Percentiles rank a stretch among this genome's conserved stretches.
Conservation (phyloP, 768 basidiomycete species). For the Tubosaeta brunneosetosa region DNA sequence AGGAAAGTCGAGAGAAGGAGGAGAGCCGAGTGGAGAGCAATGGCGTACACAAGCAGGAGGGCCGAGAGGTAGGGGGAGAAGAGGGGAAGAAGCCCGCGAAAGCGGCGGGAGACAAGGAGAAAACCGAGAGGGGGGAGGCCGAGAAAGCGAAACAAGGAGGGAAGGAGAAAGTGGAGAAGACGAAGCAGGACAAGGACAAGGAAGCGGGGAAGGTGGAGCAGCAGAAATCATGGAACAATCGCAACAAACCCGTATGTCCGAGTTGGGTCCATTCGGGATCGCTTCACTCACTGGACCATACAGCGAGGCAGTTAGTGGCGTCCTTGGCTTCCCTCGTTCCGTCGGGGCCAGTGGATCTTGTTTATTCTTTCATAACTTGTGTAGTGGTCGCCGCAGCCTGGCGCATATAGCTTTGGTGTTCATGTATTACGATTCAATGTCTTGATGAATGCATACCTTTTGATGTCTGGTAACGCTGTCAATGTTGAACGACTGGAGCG, state of each 20-base stretch:
- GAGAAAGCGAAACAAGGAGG: neutral
- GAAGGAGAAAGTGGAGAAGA: neutral
- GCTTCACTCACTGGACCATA: neutral
- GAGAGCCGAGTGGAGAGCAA: neutral
- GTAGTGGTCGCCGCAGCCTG: neutral
- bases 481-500: neutral
- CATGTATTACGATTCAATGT: neutral
- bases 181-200: neutral
- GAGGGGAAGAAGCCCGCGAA: neutral
- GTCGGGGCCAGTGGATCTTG: neutral
- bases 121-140: neutral
- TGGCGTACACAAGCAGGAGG: neutral
- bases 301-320: neutral
- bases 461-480: neutral
- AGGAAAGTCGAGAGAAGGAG: neutral
- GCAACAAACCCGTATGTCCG: slow-evolving; percentile 1
- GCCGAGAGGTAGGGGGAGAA: neutral
- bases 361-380: slow-evolving; percentile 10
- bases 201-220: neutral
- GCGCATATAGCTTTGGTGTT: slow-evolving; percentile 7
- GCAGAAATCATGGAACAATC: neutral
- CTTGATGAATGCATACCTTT: neutral
- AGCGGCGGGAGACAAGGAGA: neutral
- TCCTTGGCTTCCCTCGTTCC: neutral
- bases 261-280: neutral